A percentile compares a stretch with the other conserved stretches of the same genome.
These are phyloP conservation scores for Elongisporangium anandrum DNA, from an alignment of 352 stramenopile species.

Conservation along the genomic window DNA sequence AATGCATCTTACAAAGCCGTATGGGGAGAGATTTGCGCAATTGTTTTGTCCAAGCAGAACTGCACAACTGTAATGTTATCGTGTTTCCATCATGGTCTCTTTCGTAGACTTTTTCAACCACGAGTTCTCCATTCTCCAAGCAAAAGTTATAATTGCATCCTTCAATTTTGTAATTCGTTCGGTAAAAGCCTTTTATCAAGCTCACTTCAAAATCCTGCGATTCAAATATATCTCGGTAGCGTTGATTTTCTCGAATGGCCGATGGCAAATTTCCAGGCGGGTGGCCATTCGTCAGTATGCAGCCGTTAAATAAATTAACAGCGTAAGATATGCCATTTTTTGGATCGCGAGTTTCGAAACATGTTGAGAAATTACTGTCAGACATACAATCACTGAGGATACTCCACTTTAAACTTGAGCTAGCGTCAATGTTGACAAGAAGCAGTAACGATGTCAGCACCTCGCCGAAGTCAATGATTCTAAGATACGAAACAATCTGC, in stretches of 20 bases:
- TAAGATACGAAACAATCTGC: constrained; percentile 5
- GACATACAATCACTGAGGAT: constrained; percentile 1
- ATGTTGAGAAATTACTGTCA: constrained; percentile 9
- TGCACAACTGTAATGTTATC: constrained; percentile 31
- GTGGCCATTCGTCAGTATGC: constrained; percentile 33
- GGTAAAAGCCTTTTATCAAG: constrained; percentile 20
- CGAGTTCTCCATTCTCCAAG: constrained; percentile 13
- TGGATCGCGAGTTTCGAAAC: constrained; percentile 17
- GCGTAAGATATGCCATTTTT: constrained; percentile 14
- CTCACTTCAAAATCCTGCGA: constrained; percentile 49
- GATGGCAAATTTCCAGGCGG: constrained; percentile 28
- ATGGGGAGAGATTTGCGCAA: constrained; percentile 18
- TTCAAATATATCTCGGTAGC: constrained; percentile 40
- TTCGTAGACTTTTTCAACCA: constrained; percentile 25
- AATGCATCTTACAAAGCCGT: constrained; percentile 26
- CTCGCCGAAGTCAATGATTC: background rate
- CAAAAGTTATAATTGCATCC: constrained; percentile 37
- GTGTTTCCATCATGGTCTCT: background rate
- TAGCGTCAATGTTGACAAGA: constrained; percentile 17
- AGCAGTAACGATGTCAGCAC: constrained; percentile 18
- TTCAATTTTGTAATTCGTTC: constrained; percentile 17
- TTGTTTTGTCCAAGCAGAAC: constrained; percentile 15
- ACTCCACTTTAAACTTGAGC: constrained; percentile 17
- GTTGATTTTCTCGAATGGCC: constrained; percentile 21
- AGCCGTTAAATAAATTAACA: constrained; percentile 48